These are phyloP conservation scores for Clathrus columnatus DNA, from an alignment of 768 basidiomycete genomes.

Conservation along the genomic window DNA sequence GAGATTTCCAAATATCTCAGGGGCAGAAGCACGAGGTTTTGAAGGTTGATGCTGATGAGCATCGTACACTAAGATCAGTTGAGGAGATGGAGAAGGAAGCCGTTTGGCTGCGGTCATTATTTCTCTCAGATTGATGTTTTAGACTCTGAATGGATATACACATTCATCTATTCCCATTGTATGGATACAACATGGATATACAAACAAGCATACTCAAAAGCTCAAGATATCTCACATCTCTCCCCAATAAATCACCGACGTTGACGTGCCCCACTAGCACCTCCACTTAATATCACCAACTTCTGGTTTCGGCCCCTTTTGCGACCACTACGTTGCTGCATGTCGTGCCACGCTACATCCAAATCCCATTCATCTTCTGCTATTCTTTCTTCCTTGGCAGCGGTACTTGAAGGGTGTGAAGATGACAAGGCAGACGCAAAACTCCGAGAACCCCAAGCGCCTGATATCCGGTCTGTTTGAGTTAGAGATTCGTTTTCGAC, in stretches of 20 bases:
- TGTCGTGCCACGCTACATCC: constrained; percentile 73
- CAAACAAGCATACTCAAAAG: not conserved
- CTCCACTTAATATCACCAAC: constrained; percentile 65
- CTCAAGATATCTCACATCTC: not conserved
- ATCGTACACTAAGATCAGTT: constrained; percentile 47
- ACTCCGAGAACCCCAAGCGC: constrained; percentile 73
- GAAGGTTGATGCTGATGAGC: constrained; percentile 63
- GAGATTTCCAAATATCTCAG: constrained; percentile 19
- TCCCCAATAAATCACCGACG: not conserved
- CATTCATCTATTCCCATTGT: not conserved
- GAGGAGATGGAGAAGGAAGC: constrained; percentile 82
- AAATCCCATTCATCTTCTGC: constrained; percentile 63
- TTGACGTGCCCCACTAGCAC: constrained; percentile 17
- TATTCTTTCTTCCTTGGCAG: constrained; percentile 23
- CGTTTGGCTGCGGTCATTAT: constrained; percentile 52
- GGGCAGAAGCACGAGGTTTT: constrained; percentile 28
- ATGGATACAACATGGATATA: not conserved
- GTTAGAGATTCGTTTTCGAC: not conserved
- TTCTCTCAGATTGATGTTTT: constrained; percentile 20
- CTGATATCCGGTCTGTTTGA: constrained; percentile 17
- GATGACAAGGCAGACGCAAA: constrained; percentile 75
- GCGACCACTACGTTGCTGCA: constrained; percentile 45
- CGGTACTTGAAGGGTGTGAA: constrained; percentile 16
- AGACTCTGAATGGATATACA: not conserved
- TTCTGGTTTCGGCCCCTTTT: constrained; percentile 52